Evolutionary conservation across 257 asterid genomes (phyloP).

Genomic region (Fraxinus anomala): DNA sequence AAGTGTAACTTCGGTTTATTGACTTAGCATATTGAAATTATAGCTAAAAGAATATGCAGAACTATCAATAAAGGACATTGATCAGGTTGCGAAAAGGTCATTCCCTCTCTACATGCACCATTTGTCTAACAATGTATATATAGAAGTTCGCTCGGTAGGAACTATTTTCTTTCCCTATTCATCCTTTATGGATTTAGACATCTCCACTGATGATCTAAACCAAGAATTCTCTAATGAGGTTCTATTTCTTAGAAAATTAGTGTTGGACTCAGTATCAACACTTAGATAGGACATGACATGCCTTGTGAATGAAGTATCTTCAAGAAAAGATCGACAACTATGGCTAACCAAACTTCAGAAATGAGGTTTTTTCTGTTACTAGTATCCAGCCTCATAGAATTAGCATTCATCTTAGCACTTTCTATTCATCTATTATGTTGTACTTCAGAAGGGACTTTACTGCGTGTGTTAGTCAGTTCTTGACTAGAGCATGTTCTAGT

Average conservation of each 20-base stretch:
- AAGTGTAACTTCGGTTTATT: constrained; percentile 28
- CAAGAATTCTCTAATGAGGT: constrained; percentile 65
- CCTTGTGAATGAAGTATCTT: constrained; percentile 45
- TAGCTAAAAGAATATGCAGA: constrained; percentile 72
- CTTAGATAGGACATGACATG: constrained; percentile 45
- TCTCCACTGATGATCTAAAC: constrained; percentile 51
- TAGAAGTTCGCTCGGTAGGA: constrained; percentile 29
- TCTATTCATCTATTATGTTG: too few species aligned
- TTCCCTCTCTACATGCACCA: too few species aligned
- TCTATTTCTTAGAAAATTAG: constrained; percentile 51
- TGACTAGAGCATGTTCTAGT: too few species aligned
- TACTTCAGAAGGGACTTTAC: too few species aligned
- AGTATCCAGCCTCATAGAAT: too few species aligned
- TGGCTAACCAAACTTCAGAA: too few species aligned
- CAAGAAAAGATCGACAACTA: too few species aligned
- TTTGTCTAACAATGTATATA: too few species aligned
- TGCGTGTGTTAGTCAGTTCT: too few species aligned
- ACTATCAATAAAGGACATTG: constrained; percentile 78
- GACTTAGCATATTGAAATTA: constrained; percentile 28
- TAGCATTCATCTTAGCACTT: too few species aligned
- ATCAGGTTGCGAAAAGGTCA: constrained; percentile 65
- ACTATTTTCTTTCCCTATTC: constrained; percentile 46
- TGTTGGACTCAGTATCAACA: constrained; percentile 24
- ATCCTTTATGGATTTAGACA: constrained; percentile 44
- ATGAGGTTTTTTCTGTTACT: too few species aligned